Evolutionary conservation across 2,329 filamentous ascomycete species (phyloP).

Genomic region (Botrytis byssoidea): DNA sequence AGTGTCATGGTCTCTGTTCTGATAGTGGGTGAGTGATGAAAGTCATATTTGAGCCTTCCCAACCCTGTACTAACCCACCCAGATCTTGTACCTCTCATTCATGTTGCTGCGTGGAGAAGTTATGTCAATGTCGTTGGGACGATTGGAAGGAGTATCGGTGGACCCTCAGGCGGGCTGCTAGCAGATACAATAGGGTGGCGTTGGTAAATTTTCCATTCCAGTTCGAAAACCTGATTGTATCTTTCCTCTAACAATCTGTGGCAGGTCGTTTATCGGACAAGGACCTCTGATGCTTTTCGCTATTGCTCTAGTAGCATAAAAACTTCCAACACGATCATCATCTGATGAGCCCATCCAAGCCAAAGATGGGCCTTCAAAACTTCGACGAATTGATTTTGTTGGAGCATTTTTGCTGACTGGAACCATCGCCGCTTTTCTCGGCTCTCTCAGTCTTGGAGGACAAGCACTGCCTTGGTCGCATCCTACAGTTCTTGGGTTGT

Average conservation of each 20-base stretch:
- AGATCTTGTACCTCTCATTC: slow-evolving; percentile 45
- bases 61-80: not conserved
- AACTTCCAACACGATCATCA: slow-evolving; percentile 43
- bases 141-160: slow-evolving; percentile 64
- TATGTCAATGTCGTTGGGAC: slow-evolving; percentile 71
- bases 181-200: slow-evolving; percentile 74
- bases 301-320: slow-evolving; percentile 60
- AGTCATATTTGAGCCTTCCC: not conserved
- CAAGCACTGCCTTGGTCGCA: slow-evolving; percentile 43
- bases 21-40: slow-evolving; percentile 16
- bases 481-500: slow-evolving; percentile 37
- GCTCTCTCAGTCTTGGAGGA: slow-evolving; percentile 51
- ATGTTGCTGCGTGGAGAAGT: slow-evolving; percentile 61
- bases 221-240: not conserved
- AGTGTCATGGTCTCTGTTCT: slow-evolving; percentile 35
- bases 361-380: slow-evolving; percentile 62
- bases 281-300: slow-evolving; percentile 66
- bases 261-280: slow-evolving; percentile 68
- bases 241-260: not conserved
- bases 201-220: slow-evolving; percentile 49
- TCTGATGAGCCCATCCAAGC: slow-evolving; percentile 56
- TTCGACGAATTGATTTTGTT: slow-evolving; percentile 69
- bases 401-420: slow-evolving; percentile 56
- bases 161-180: slow-evolving; percentile 68
- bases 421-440: slow-evolving; percentile 39